Evolutionary conservation across 2,329 filamentous ascomycete species (phyloP), one percentile per base, ranked within the genome.

Genomic region (Cladophialophora carrionii): DNA sequence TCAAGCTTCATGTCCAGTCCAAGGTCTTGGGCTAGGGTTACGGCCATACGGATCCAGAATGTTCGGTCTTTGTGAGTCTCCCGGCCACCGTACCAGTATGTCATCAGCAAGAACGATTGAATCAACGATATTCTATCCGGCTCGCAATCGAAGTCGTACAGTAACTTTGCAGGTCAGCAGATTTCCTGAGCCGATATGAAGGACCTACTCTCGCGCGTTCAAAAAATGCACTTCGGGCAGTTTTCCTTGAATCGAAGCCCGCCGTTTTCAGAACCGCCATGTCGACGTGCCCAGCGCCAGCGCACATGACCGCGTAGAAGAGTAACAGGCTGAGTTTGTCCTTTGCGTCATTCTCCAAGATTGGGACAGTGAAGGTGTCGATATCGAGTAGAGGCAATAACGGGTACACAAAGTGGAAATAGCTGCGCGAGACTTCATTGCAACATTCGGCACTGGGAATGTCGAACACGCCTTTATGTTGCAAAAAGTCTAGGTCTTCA

Each of bases 11-110:
- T 89, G 77, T 97, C 92, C 20, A 97, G 83, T 7, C 93, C 93
- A 69, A 97, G 96, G 9, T 92, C 96, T 77, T 96, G 92, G 60
- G 92, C 92, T 52, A 96, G 82, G 14, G 92, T 96, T 64, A 96
- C 90, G 52, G 92, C 93, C 41, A 96, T 91, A n/a, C 93, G 93
- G 91, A 96, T 96, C 93, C 93, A 97, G 75, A 97, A 92, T 90
- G 93, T 96, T 55, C 92, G 96, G 76, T 97, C 93, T 77, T 97
- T 97, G 76, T 96, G 91, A 75, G 96, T 92, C 77, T 96, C 92
- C 0, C 92, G 92, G 5, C 92, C 96, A 78, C 96, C 93, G 76
- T 96, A 97, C 90, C 93, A 97, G 76, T 96, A 96, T 3, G 93
- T 96, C 90, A 97, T 92, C 65, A 97, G 83, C 22, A 97, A 83